Base-by-base conservation (phyloP, 2,329 filamentous ascomycete species). In the Monilinia laxa region DNA sequence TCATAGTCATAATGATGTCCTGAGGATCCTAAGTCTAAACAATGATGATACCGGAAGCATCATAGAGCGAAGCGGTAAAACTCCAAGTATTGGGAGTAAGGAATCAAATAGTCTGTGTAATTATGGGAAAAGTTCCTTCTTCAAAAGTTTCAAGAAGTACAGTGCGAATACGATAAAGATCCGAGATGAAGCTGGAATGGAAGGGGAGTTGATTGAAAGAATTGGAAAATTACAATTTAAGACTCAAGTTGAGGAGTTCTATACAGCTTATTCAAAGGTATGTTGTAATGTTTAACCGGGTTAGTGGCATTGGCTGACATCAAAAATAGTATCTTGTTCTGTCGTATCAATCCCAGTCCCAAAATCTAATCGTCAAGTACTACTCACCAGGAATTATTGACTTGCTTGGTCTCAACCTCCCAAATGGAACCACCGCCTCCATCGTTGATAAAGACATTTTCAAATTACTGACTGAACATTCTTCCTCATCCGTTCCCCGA, bases 401-500 rank as follows among this genome's bases (percentile, higher is more conserved):
- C 14, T 75, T 83, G 14, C 78, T 87, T 1, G 80, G 80, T 16
- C 76, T 83, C 2, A 76, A 75, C 20, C 72, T 77, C 18, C 71
- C 72, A 11, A 73, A 73, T 45, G 74, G 76, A 16, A 74, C 75
- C 2, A 71, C 73, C 3, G 76, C 78, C 2, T 75, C 77, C 1
- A 76, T 82, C 20, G 73, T 79, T 58, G 79, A 81, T 57, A 80
- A 79, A 69, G 84, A 87, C 68, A 78, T 86, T 16, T 87, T 87
- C 72, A 79, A 81, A 52, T 80, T 86, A n/a, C 78, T 87, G 5
- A 75, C 78, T 5, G 79, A 82, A n/a, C 79, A 81, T 55, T 70
- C 70, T 1, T 60, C 68, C 2, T 78, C 80, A 11, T 78, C 79
- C 0, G 78, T 77, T 2, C 73, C 78, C 2, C 80, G 79, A 60